Evolutionary conservation across 768 basidiomycete species (phyloP), one percentile per base, ranked within the genome.

Genomic region (Phaeotremella fagi): DNA sequence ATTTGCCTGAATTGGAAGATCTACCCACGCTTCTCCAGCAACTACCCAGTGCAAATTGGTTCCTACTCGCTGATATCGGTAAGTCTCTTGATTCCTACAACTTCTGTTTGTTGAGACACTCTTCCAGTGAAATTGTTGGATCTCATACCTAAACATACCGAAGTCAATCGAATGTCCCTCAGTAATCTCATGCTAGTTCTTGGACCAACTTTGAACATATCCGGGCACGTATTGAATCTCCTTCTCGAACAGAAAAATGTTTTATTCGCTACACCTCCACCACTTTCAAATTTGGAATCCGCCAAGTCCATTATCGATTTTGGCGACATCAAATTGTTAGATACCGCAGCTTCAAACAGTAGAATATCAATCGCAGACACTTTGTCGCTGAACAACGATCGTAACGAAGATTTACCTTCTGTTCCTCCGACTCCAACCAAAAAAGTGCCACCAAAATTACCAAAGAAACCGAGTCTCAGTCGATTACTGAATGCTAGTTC

Each of bases 101-200:
- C 12, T 11, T 14, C 7, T 20, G 15, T 45, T 15, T 11, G n/a
- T 29, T 28, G 22, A 33, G 36, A 3, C 11, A n/a, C n/a, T 35
- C 50, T 46, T 41, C 9, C 41, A 63, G 64, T 70, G 48, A 63
- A 63, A 31, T 78, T 95, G 31, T 86, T 94, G 59, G 82, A 81
- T 38, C 82, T 81, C 37, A 91, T 89, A 14, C 83, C 87, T 0
- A 78, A 77, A 50, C 79, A 82, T 57, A 79, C 80, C 64, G 80
- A 80, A 59, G 81, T 83, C 63, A 97, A 90, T 29, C 89, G 88
- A 76, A 97, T 97, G 91, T 88, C 90, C 2, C 74, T 95, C 60
- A 85, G 85, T 71, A 95, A 95, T 66, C 73, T 97, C 61, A 77
- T 92, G 44, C 77, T 92, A 28, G 85, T 94, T 45, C 84, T 97